A percentile compares a stretch with the other conserved stretches of the same genome.
Conservation (phyloP, 2,329 filamentous ascomycete species). For the Zymoseptoria ardabiliae region DNA sequence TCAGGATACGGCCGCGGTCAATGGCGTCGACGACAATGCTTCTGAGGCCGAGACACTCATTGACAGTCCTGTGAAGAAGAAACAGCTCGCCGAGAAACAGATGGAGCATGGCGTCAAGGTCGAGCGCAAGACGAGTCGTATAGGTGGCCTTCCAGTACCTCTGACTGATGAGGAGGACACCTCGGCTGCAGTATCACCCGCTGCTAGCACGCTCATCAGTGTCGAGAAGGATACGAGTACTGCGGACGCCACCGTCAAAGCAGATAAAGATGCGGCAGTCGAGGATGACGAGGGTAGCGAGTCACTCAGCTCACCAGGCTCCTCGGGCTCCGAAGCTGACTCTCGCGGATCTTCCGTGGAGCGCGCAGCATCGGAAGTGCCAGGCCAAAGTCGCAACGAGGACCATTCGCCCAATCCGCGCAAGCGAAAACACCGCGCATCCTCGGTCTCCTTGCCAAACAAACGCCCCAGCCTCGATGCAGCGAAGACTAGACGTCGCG, state of each 20-base stretch:
- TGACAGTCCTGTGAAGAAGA: slow-evolving; percentile 36
- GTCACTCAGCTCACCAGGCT: slow-evolving; percentile 26
- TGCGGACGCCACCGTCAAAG: not conserved
- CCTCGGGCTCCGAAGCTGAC: slow-evolving; percentile 14
- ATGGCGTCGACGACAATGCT: slow-evolving; percentile 24
- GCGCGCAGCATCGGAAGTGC: slow-evolving; percentile 25
- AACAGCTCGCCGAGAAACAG: slow-evolving; percentile 31
- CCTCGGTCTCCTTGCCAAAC: slow-evolving; percentile 27
- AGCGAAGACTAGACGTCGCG: slow-evolving; percentile 21
- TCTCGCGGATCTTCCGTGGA: slow-evolving; percentile 22
- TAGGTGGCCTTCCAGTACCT: slow-evolving; percentile 26
- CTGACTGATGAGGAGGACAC: slow-evolving; percentile 26
- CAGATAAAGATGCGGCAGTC: not conserved
- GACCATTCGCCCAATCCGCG: slow-evolving; percentile 27
- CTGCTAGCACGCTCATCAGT: slow-evolving; percentile 21
- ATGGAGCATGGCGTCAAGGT: slow-evolving; percentile 9
- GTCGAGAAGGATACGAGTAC: slow-evolving; percentile 14
- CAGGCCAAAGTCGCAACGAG: slow-evolving; percentile 16
- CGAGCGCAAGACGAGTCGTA: slow-evolving; percentile 21
- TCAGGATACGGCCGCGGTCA: slow-evolving; percentile 3
- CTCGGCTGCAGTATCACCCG: slow-evolving; percentile 23
- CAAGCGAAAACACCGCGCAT: slow-evolving; percentile 32
- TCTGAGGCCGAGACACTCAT: slow-evolving; percentile 47
- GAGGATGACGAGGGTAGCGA: slow-evolving; percentile 22
- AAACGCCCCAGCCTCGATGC: slow-evolving; percentile 26